phyloP scores from a whole-genome alignment of 352 stramenopile species.

The Pythium diclinum region DNA sequence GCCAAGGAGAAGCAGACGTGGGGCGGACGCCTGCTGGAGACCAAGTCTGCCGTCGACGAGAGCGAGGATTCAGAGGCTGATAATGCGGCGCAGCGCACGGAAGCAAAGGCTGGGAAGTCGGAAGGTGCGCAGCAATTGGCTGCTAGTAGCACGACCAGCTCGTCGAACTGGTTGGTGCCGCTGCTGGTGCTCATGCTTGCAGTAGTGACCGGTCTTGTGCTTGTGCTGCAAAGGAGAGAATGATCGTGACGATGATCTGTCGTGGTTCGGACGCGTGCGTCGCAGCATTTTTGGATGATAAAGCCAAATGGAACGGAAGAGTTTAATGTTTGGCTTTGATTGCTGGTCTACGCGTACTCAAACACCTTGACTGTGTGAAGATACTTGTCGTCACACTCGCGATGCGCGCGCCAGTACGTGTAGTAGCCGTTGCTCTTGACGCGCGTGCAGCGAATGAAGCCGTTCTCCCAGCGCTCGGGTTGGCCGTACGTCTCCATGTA shows the following conservation, averaged over 20 bases:
- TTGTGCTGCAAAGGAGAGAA: constrained; percentile 23
- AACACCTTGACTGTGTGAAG: constrained; percentile 77
- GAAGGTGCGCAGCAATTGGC: constrained; percentile 15
- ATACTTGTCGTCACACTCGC: constrained; percentile 84
- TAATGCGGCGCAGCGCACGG: neutral
- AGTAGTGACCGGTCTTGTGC: constrained; percentile 22
- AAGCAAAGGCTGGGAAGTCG: neutral
- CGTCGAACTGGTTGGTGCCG: constrained; percentile 12
- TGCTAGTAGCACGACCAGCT: neutral
- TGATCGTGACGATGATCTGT: constrained; percentile 1
- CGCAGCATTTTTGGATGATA: constrained; percentile 23
- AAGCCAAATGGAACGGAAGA: neutral
- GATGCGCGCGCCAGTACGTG: constrained; percentile 69
- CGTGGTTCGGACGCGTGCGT: constrained; percentile 16
- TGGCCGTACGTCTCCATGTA: constrained; percentile 78
- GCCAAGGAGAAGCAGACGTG: constrained; percentile 68
- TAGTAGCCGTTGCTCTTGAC: constrained; percentile 84
- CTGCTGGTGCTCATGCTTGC: constrained; percentile 17
- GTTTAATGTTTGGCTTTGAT: neutral
- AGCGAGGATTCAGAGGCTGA: constrained; percentile 1
- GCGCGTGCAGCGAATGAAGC: constrained; percentile 72
- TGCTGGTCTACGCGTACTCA: constrained; percentile 47
- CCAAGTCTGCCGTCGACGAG: constrained; percentile 16
- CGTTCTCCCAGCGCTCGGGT: constrained; percentile 70
- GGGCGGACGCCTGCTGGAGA: constrained; percentile 54